Conservation (phyloP, 148 eudicot species). For the Camellia sinensis region DNA sequence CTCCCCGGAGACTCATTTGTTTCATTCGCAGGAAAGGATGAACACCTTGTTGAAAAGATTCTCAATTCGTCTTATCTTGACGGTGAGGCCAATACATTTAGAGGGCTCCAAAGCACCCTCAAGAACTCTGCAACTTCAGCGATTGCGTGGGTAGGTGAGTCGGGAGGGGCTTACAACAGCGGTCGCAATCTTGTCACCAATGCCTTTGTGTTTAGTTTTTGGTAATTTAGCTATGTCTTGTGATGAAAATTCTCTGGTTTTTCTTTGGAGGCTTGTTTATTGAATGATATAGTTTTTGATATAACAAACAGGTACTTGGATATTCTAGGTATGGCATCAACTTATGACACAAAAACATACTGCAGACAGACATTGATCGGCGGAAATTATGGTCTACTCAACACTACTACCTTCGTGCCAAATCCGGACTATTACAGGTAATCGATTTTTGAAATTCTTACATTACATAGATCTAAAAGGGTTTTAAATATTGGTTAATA, state of each 20-base stretch:
- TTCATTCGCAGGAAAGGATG: constrained; percentile 51
- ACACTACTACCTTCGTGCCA: constrained; percentile 74
- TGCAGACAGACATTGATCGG: constrained; percentile 84
- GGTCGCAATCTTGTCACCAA: constrained; percentile 75
- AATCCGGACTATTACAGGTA: constrained; percentile 98
- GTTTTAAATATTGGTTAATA: neutral
- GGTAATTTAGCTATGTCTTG: constrained; percentile 38
- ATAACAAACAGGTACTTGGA: constrained; percentile 69
- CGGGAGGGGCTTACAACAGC: constrained; percentile 92
- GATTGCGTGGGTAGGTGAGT: constrained; percentile 84
- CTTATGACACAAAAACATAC: constrained; percentile 69
- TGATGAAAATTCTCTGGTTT: neutral
- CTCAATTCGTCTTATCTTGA: constrained; percentile 64
- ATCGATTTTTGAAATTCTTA: neutral
- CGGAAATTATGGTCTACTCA: constrained; percentile 89
- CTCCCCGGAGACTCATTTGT: neutral
- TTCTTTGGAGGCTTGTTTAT: neutral
- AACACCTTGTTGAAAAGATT: constrained; percentile 69
- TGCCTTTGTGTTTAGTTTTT: constrained; percentile 79
- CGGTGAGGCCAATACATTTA: constrained; percentile 53
- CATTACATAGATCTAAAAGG: neutral
- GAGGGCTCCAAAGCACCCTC: constrained; percentile 43
- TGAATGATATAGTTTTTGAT: neutral
- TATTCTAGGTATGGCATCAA: constrained; percentile 76
- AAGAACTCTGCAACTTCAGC: constrained; percentile 46